Percentiles rank a stretch among this genome's conserved stretches.
Evolutionary conservation across 2,329 filamentous ascomycete species (phyloP).

Genomic region (Aspergillus arachidicola): DNA sequence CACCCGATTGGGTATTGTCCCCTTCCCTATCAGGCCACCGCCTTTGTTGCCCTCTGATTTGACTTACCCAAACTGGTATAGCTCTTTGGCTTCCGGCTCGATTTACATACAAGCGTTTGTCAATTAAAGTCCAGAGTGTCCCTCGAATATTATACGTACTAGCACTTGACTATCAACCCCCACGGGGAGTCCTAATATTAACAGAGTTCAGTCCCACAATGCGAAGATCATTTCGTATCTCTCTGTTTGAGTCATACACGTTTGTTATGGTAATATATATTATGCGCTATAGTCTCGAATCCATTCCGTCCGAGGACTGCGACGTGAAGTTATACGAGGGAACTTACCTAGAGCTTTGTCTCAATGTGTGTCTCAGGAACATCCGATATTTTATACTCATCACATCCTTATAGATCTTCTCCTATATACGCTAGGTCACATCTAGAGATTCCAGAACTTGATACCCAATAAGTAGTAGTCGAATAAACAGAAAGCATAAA

Average conservation of each 20-base stretch:
- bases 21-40: constrained; percentile 3
- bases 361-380: neutral
- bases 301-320: neutral
- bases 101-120: neutral
- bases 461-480: neutral
- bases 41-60: neutral
- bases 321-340: neutral
- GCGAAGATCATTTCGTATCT: neutral
- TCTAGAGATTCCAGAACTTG: neutral
- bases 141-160: too few species aligned
- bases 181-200: neutral
- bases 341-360: neutral
- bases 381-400: neutral
- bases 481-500: neutral
- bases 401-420: neutral
- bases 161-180: too few species aligned
- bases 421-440: neutral
- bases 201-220: neutral
- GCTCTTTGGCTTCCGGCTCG: neutral
- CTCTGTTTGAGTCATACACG: neutral
- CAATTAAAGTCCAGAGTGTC: neutral
- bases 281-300: neutral
- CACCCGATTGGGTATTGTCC: neutral
- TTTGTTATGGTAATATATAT: too few species aligned
- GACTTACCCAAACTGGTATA: neutral